These are phyloP conservation scores for Tilletia caries DNA, from an alignment of 1,284 basidiomycete genomes.

Conservation along the genomic window DNA sequence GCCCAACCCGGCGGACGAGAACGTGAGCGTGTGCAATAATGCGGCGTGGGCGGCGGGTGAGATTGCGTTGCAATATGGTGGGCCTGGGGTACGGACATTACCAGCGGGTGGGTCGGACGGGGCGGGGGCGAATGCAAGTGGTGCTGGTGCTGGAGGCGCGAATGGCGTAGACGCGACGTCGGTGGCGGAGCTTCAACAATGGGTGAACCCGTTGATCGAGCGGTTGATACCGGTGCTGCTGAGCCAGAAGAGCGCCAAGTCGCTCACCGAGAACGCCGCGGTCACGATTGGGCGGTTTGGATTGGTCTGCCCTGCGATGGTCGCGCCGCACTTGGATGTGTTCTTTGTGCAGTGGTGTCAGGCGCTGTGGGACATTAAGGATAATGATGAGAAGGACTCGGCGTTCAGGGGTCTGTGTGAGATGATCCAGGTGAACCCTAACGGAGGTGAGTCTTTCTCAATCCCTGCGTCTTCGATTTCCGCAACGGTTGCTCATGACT, in stretches of 20 bases:
- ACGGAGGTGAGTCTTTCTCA: slow-evolving; percentile 30
- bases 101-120: neutral
- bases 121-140: neutral
- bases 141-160: neutral
- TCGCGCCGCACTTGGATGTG: slow-evolving; percentile 82
- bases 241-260: slow-evolving; percentile 83
- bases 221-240: slow-evolving; percentile 88
- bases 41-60: slow-evolving; percentile 99
- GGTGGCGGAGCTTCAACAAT: slow-evolving; percentile 37
- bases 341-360: slow-evolving; percentile 97
- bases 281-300: slow-evolving; percentile 98
- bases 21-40: slow-evolving; percentile 96
- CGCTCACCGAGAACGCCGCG: slow-evolving; percentile 93
- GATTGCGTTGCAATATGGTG: slow-evolving; percentile 63
- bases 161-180: neutral
- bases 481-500: neutral
- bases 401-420: slow-evolving; percentile 97
- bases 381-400: slow-evolving; percentile 99
- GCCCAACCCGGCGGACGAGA: slow-evolving; percentile 82
- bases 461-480: neutral
- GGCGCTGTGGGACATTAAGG: slow-evolving; percentile 94
- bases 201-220: slow-evolving; percentile 67
- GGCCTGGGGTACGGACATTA: neutral
- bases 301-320: slow-evolving; percentile 79
- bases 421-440: slow-evolving; percentile 88